These are phyloP conservation scores for Penicillium sp. DNA, from an alignment of 2,329 filamentous ascomycete genomes.

Conservation along the genomic window DNA sequence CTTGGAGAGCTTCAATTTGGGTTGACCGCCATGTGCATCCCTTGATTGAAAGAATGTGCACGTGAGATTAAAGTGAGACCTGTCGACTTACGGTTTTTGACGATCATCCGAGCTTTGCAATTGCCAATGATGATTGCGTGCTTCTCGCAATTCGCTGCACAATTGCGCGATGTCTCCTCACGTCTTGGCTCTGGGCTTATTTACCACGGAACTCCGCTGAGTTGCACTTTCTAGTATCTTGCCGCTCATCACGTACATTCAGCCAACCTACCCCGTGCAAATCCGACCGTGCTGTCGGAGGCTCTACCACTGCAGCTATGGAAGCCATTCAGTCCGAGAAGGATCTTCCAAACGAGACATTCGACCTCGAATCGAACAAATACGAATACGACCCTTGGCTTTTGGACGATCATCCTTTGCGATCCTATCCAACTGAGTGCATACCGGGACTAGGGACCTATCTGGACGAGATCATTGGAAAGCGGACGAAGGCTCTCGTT, in stretches of 20 bases:
- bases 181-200: neutral
- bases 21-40: neutral
- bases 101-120: conserved; percentile 12
- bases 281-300: neutral
- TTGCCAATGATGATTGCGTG: conserved; percentile 22
- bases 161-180: conserved; percentile 21
- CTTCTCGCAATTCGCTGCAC: conserved; percentile 14
- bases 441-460: conserved; percentile 28
- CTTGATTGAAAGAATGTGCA: neutral
- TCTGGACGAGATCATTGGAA: conserved; percentile 17
- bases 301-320: neutral
- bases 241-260: neutral
- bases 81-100: neutral
- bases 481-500: conserved; percentile 24
- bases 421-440: conserved; percentile 34
- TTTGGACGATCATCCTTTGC: conserved; percentile 38
- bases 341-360: neutral
- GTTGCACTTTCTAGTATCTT: neutral
- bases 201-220: neutral
- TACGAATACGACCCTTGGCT: conserved; percentile 30
- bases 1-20: neutral
- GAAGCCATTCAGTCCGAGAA: neutral
- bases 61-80: neutral
- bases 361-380: conserved; percentile 4
- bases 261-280: neutral